Base-by-base conservation (phyloP, 352 stramenopile species). In the Phytophthora parvispora region DNA sequence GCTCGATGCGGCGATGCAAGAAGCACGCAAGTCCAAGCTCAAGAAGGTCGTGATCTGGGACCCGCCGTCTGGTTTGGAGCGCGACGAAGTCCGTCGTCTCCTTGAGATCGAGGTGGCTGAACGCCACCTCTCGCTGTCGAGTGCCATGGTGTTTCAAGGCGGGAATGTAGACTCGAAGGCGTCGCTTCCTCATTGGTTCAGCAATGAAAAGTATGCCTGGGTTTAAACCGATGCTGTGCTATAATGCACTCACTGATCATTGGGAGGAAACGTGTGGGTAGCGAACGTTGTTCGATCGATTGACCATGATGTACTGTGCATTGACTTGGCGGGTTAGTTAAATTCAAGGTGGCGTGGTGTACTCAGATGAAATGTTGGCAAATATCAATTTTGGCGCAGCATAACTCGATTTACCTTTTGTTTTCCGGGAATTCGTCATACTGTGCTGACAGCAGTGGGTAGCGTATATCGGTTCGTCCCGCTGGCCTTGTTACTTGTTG, bases 161-260 rank as follows among this genome's bases (percentile, higher is more conserved):
- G 50, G 69, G 49, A 54, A 38, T 7, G 40, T 3, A 3, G 49
- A 42, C 25, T 29, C 48, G n/a, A 27, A 52, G 15, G 15, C 38
- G 31, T 38, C 56, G 48, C 67, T 74, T 25, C 78, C 75, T 0
- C 22, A 67, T 25, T 89, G 80, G 80, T 36, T 87, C 13, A 66
- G 57, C 29, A 90, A 90, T 43, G 82, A 87, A 55, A 88, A 90
- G 36, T 83, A 80, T 32, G 77, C 77, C 15, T 90, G 82, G 82
- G 79, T 87, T 15, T 90, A 70, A 29, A 15, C 6, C 20, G 53
- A 50, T 18, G 22, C 31, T 38, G 31, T 38, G 31, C 15, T 38
- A 38, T n/a, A n/a, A n/a, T n/a, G n/a, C n/a, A n/a, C n/a, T n/a
- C n/a, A n/a, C n/a, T n/a, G n/a, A n/a, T n/a, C n/a, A n/a, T n/a